Evolutionary conservation across 345 rosid species (phyloP), one percentile per base, ranked within the genome.

Genomic region (Eucalyptus globulus): DNA sequence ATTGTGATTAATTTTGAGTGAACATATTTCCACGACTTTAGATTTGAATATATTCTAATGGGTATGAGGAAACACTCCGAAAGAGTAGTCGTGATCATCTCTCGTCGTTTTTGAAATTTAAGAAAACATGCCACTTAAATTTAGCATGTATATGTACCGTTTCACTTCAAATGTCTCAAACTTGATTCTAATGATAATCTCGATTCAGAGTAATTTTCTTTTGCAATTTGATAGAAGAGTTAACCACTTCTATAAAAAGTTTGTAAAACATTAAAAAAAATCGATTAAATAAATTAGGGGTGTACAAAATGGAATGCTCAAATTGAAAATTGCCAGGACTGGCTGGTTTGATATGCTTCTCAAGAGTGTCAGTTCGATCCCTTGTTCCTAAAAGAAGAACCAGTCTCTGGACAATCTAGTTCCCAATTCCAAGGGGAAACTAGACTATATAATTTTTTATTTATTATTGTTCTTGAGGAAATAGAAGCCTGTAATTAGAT

Each of bases 291-390:
- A 14, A 65, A 53, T 53, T 53, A 53, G 56, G 24, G 24, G 10
- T 2, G 2, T 19, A 53, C 56, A 53, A 19, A 53, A 53, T 19
- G 24, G 24, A 53, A 7, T 53, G 24, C 56, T 53, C 1, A 2
- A 53, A 53, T 8, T 0, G 0, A 53, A 53, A 53, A 53, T 4
- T 53, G 1, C 4, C 2, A 0, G 1, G 22, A 17, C 22, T 19
- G 1, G 56, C 56, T 53, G 1, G 56, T 51, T 51, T 51, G 56
- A 51, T 51, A 17, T 51, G 22, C 56, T 51, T 51, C 56, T 51
- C 4, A 1, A 51, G 54, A 51, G 22, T 51, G 56, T 51, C 4
- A 3, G 2, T 51, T 2, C 9, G 9, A 7, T 17, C 17, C 4
- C 9, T 1, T 0, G 0, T 53, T 17, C 22, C 56, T 53, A 53